Conservation (phyloP, 371 early-diverging fungal genomes). For the Amoeboaphelidium protococcarum region DNA sequence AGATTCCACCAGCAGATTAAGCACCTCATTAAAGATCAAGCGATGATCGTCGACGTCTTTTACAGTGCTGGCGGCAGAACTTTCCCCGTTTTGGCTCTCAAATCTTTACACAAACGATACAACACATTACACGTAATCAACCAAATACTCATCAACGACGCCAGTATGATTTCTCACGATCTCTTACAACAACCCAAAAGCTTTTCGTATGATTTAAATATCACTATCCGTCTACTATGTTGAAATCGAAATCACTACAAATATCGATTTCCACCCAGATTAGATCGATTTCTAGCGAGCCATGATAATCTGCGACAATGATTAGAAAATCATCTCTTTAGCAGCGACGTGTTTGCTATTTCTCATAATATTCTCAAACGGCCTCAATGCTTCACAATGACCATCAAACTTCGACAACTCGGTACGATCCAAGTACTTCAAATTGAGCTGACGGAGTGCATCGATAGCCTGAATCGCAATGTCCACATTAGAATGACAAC, state of each 20-base stretch:
- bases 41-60: too few relatives aligned
- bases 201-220: too few relatives aligned
- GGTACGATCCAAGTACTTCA: constrained; percentile 42
- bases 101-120: too few relatives aligned
- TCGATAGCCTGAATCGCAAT: constrained; percentile 39
- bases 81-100: too few relatives aligned
- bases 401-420: constrained; percentile 37
- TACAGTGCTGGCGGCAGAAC: too few relatives aligned
- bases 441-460: constrained; percentile 31
- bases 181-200: too few relatives aligned
- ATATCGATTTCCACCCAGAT: constrained; percentile 44
- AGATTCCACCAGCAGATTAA: too few relatives aligned
- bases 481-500: constrained; percentile 20
- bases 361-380: constrained; percentile 41
- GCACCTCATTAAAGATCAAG: too few relatives aligned
- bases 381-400: constrained; percentile 32
- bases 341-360: constrained; percentile 19
- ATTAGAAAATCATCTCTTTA: constrained; percentile 26
- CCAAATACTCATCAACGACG: too few relatives aligned
- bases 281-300: constrained; percentile 20
- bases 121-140: too few relatives aligned
- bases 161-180: too few relatives aligned
- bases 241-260: constrained; percentile 31
- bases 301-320: constrained; percentile 15
- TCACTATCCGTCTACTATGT: too few relatives aligned